phyloP scores from a whole-genome alignment of 2,329 filamentous ascomycete species.

The Penicillium sp. region DNA sequence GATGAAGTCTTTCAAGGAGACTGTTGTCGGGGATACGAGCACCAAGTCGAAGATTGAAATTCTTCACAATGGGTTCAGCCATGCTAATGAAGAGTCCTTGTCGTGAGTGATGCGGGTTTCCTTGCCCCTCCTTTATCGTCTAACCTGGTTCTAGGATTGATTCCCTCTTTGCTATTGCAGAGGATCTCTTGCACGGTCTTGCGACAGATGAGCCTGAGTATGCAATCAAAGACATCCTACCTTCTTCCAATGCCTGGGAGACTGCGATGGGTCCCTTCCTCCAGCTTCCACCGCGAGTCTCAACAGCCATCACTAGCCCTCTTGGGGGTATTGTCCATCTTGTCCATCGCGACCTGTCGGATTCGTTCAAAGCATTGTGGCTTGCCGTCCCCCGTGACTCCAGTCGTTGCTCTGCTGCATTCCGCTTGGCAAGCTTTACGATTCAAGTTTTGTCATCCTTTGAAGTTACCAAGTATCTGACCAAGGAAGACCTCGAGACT shows the following conservation, averaged over 20 bases:
- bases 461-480: conserved; percentile 35
- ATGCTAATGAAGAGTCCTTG: conserved; percentile 46
- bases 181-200: conserved; percentile 47
- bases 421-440: conserved; percentile 74
- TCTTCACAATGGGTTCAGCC: conserved; percentile 53
- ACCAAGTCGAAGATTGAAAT: conserved; percentile 54
- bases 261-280: conserved; percentile 59
- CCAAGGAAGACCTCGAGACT: conserved; percentile 37
- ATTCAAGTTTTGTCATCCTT: conserved; percentile 57
- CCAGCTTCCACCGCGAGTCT: conserved; percentile 46
- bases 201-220: conserved; percentile 30
- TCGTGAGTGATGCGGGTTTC: conserved; percentile 41
- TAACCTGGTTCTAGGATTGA: conserved; percentile 52
- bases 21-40: conserved; percentile 41
- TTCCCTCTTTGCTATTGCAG: conserved; percentile 57
- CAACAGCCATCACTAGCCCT: conserved; percentile 72
- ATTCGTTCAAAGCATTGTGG: conserved; percentile 25
- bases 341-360: conserved; percentile 42
- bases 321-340: conserved; percentile 72
- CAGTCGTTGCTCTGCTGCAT: conserved; percentile 69
- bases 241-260: conserved; percentile 66
- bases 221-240: conserved; percentile 57
- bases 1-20: conserved; percentile 35
- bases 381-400: conserved; percentile 59
- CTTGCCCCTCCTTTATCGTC: conserved; percentile 5